Base-by-base conservation (phyloP, 345 rosid species). In the Salix koriyanagi region DNA sequence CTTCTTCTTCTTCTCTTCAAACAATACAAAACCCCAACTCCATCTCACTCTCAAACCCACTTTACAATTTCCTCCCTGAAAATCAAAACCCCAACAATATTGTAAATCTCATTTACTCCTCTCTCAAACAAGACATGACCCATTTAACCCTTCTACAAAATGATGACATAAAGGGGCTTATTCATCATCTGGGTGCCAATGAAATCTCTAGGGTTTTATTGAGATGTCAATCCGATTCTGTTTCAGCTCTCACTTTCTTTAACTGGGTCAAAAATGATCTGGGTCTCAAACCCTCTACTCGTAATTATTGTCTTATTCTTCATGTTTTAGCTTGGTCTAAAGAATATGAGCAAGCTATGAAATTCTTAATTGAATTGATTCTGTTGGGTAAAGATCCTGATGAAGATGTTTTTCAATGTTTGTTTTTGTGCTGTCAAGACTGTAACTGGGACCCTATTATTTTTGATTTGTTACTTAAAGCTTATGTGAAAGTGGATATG, bases 221-320 rank as follows among this genome's bases (percentile, higher is more conserved):
- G 69, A 80, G 79, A 72, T 80, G 83, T 32, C 83, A 75, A 19
- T 75, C 83, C 54, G 79, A 80, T 72, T 26, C 79, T 28, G 6
- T 61, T 71, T 65, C 83, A 19, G 79, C 83, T 37, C 34, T 80
- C 15, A 75, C 83, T 71, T 75, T 80, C 76, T 80, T 80, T 36
- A 75, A 70, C 56, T 80, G 83, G 83, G 76, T 80, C 7, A 75
- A 54, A 71, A 65, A 65, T 71, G 79, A 80, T 71, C 67, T 75
- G 71, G 79, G 68, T 75, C 26, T 75, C 50, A 50, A 69, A 19
- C 79, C 79, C 69, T 36, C 39, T 23, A 65, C n/a, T 25, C 36
- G 19, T 21, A 80, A 80, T 32, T 80, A 80, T 52, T 71, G 83
- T 70, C 41, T 64, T 36, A 41, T 71, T 54, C 25, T 80, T 66